phyloP scores from a whole-genome alignment of 2,329 filamentous ascomycete genomes.

The Stagonosporopsis cucurbitacearum region DNA sequence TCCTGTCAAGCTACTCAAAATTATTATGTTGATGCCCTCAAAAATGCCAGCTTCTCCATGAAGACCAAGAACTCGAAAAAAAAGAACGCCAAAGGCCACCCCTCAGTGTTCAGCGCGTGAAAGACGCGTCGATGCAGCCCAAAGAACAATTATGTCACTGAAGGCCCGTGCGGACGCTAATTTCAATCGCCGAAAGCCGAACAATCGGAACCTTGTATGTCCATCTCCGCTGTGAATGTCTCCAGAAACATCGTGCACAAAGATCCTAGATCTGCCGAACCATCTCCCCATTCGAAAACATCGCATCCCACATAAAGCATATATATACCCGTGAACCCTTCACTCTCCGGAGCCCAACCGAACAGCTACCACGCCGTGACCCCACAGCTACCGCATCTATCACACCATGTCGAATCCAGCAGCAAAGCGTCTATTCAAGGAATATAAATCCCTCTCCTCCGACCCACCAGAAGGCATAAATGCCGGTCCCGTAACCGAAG shows the following conservation, averaged over 20 bases:
- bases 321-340: not conserved
- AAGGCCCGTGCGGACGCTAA: not conserved
- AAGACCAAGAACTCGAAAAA: not conserved
- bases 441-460: constrained; percentile 92
- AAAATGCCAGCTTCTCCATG: too few relatives aligned
- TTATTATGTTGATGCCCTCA: too few relatives aligned
- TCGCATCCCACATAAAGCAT: not conserved
- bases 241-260: not conserved
- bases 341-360: not conserved
- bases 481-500: constrained; percentile 89
- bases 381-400: not conserved
- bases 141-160: too few relatives aligned
- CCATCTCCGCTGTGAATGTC: not conserved
- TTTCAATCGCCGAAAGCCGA: not conserved
- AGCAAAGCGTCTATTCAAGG: constrained; percentile 84
- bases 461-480: constrained; percentile 98
- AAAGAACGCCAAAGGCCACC: too few relatives aligned
- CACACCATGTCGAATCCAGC: constrained; percentile 60
- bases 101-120: too few relatives aligned
- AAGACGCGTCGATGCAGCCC: too few relatives aligned
- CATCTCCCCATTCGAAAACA: not conserved
- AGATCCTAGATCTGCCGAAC: not conserved
- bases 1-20: too few relatives aligned
- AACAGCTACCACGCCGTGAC: not conserved
- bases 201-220: not conserved